phyloP scores from a whole-genome alignment of 306 rosid species.

The Lotus japonicus region DNA sequence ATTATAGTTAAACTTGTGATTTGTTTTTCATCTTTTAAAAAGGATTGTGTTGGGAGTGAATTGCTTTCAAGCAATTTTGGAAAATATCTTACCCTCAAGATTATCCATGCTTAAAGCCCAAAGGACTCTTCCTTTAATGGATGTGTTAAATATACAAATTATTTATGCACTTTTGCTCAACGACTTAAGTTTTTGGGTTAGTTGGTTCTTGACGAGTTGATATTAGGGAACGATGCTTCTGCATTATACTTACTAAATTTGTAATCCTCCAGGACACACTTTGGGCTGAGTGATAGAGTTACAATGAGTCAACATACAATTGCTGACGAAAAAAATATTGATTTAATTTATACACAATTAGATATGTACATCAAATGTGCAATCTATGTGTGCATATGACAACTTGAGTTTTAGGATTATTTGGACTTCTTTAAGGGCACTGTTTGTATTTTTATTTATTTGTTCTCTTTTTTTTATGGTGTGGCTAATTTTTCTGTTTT shows the following conservation, averaged over 20 bases:
- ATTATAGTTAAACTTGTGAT: no score
- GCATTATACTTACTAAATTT: background rate
- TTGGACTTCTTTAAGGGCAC: background rate
- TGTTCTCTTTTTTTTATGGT: background rate
- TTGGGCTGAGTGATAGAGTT: no score
- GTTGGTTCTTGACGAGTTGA: background rate
- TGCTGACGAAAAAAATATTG: no score
- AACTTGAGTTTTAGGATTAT: background rate
- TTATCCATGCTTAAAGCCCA: background rate
- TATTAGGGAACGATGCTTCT: background rate
- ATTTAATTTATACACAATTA: no score
- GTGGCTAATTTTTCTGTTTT: constrained; percentile 19
- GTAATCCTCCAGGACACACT: background rate
- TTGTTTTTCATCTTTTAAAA: no score
- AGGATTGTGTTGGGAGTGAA: no score
- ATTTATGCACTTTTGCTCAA: no score
- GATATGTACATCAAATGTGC: background rate
- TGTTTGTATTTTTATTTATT: constrained; percentile 6
- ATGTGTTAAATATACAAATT: no score
- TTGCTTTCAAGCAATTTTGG: no score
- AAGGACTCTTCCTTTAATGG: no score
- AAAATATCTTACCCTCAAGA: no score
- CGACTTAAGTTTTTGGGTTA: background rate
- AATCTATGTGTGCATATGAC: background rate
- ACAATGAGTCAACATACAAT: no score